These are phyloP conservation scores for Elaeis oleifera DNA, from an alignment of 202 grass and related monocot genomes.

Conservation along the genomic window DNA sequence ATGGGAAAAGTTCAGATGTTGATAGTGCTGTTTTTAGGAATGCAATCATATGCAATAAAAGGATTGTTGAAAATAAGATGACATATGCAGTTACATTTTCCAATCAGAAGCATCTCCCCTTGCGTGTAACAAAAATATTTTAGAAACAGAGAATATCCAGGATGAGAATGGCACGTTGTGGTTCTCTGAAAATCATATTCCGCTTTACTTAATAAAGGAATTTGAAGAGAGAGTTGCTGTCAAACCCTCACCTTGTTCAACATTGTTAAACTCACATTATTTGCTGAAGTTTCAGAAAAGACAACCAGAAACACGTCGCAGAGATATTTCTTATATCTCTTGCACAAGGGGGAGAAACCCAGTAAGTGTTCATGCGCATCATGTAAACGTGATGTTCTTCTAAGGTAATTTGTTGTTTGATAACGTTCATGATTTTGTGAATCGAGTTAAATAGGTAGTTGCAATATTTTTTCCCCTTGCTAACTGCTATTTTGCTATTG, in stretches of 20 bases:
- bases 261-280: conserved; percentile 24
- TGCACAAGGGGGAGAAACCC: conserved; percentile 52
- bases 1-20: conserved; percentile 58
- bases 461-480: not conserved
- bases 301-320: conserved; percentile 26
- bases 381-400: conserved; percentile 67
- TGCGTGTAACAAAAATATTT: conserved; percentile 80
- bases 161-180: conserved; percentile 56
- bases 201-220: conserved; percentile 67
- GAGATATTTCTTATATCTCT: conserved; percentile 65
- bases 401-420: conserved; percentile 49
- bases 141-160: conserved; percentile 63
- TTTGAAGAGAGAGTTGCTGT: conserved; percentile 54
- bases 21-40: conserved; percentile 78
- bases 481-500: conserved; percentile 30
- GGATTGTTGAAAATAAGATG: conserved; percentile 53
- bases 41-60: conserved; percentile 78
- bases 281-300: conserved; percentile 39
- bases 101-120: conserved; percentile 91
- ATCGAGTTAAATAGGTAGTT: not conserved
- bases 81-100: conserved; percentile 69
- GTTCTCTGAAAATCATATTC: conserved; percentile 91
- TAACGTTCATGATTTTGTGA: conserved; percentile 18
- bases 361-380: conserved; percentile 56
- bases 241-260: conserved; percentile 28